Evolutionary conservation across 352 stramenopile genomes (phyloP).

Genomic region (Globisporangium mamillatum): DNA sequence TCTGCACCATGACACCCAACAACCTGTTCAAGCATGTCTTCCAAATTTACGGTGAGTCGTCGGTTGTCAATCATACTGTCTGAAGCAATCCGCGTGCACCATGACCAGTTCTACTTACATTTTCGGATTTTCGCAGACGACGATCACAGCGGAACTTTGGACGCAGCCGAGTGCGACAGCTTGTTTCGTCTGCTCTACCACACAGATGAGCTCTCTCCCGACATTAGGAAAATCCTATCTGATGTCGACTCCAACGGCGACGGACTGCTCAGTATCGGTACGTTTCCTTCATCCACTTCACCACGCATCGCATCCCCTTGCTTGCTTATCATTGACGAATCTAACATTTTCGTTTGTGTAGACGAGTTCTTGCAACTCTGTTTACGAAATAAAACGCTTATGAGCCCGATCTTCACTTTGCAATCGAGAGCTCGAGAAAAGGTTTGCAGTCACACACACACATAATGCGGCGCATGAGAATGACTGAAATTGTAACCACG

Average conservation of each 20-base stretch:
- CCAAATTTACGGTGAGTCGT: constrained; percentile 37
- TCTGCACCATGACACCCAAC: constrained; percentile 45
- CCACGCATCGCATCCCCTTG: neutral
- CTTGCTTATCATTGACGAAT: neutral
- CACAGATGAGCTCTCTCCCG: constrained; percentile 33
- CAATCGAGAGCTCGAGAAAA: constrained; percentile 29
- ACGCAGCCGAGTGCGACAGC: constrained; percentile 46
- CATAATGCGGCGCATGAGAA: neutral
- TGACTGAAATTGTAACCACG: neutral
- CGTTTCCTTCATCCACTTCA: neutral
- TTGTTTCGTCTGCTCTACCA: constrained; percentile 52
- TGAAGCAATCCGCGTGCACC: neutral
- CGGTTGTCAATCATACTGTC: neutral
- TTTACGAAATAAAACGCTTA: constrained; percentile 30
- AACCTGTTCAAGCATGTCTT: constrained; percentile 44
- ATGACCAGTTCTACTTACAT: neutral
- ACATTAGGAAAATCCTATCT: constrained; percentile 32
- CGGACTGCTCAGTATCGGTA: constrained; percentile 30
- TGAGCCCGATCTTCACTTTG: constrained; percentile 40
- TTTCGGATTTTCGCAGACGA: constrained; percentile 26
- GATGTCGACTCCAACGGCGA: constrained; percentile 33
- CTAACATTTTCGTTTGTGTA: constrained; percentile 6
- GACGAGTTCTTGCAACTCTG: constrained; percentile 43
- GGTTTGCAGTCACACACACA: constrained; percentile 4
- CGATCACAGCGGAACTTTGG: constrained; percentile 40